These are phyloP conservation scores for Fusarium avenaceum DNA, from an alignment of 2,329 filamentous ascomycete genomes.

Conservation along the genomic window DNA sequence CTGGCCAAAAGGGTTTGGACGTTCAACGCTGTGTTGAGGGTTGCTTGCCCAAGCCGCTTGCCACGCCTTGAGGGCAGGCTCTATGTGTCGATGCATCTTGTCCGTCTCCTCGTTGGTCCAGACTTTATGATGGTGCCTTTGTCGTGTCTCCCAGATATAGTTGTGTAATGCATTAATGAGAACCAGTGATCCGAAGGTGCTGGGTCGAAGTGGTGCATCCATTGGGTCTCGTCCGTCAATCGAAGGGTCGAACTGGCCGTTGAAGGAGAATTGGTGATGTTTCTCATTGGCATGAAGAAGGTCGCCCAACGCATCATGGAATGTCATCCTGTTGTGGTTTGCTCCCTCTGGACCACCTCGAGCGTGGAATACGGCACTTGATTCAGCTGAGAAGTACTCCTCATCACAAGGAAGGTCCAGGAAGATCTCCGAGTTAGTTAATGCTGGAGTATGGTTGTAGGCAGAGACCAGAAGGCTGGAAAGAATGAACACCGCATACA, in stretches of 20 bases:
- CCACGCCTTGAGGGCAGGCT: constrained; percentile 94
- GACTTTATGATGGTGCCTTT: constrained; percentile 86
- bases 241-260: constrained; percentile 35
- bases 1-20: constrained; percentile 84
- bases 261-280: constrained; percentile 62
- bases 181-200: constrained; percentile 91
- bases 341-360: constrained; percentile 79
- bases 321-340: constrained; percentile 79
- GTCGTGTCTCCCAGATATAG: constrained; percentile 97
- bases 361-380: constrained; percentile 82
- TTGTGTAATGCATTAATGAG: constrained; percentile 96
- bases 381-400: constrained; percentile 88
- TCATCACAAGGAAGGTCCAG: constrained; percentile 94
- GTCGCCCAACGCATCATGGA: constrained; percentile 84
- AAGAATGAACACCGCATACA: constrained; percentile 90
- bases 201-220: constrained; percentile 78
- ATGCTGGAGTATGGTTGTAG: constrained; percentile 90
- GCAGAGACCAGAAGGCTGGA: constrained; percentile 92
- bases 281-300: constrained; percentile 82
- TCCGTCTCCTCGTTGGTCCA: constrained; percentile 96
- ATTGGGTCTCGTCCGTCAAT: constrained; percentile 58
- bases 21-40: constrained; percentile 84
- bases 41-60: constrained; percentile 92
- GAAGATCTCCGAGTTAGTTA: constrained; percentile 94
- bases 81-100: constrained; percentile 95